Conservation (phyloP, 345 rosid species). For the Linum lewisii region DNA sequence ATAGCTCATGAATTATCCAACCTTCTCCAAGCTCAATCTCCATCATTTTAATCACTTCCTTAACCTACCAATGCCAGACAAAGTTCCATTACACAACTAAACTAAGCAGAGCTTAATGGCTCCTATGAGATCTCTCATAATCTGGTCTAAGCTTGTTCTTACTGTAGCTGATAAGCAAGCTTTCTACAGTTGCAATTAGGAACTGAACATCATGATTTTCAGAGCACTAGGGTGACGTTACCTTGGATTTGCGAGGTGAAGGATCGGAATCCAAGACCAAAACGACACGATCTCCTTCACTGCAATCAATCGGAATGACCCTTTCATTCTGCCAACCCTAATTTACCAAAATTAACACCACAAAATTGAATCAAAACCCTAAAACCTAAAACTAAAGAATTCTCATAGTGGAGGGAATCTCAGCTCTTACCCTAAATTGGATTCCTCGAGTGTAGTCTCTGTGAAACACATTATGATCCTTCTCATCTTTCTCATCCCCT, state of each 20-base stretch:
- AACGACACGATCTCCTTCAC: constrained; percentile 35
- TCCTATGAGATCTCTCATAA: too few species aligned
- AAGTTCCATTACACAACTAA: constrained; percentile 3
- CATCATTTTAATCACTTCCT: constrained; percentile 69
- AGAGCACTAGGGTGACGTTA: background rate
- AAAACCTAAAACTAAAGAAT: background rate
- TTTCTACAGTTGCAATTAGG: background rate
- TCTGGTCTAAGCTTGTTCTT: too few species aligned
- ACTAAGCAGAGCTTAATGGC: too few species aligned
- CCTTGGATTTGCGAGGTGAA: constrained; percentile 60
- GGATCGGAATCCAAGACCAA: constrained; percentile 48
- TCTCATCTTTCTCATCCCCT: constrained; percentile 70
- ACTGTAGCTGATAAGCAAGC: too few species aligned
- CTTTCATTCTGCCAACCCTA: constrained; percentile 69
- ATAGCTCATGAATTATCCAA: constrained; percentile 67
- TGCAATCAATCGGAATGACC: constrained; percentile 26
- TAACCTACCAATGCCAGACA: constrained; percentile 35
- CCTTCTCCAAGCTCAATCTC: constrained; percentile 70
- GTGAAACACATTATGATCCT: constrained; percentile 55
- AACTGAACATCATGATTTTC: background rate
- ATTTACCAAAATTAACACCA: background rate
- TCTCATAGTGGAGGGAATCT: background rate
- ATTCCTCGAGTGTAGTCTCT: constrained; percentile 54
- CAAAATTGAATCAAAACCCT: constrained; percentile 1
- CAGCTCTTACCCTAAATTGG: constrained; percentile 48